Base-by-base conservation (phyloP, 192 early-diverging fungal species). In the Allomyces javanicus region DNA sequence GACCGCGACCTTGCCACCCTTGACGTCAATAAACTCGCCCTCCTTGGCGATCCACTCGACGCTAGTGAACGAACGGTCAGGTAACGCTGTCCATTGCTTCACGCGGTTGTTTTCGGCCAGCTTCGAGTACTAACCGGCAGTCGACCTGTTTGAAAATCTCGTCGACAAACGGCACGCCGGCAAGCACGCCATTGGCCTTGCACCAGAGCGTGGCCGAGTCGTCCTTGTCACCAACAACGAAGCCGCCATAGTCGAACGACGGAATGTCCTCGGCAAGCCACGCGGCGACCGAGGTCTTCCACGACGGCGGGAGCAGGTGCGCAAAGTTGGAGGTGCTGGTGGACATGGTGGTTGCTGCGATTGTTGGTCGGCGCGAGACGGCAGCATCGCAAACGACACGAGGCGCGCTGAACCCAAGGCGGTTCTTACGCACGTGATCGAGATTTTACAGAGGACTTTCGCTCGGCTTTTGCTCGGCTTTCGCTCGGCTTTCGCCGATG, bases 241-340 rank as follows among this genome's bases (percentile, higher is more conserved):
- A 96, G 65, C 95, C 95, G 43, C 95, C 95, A 72, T 92, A 96
- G 75, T 98, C 95, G 73, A 98, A 96, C 21, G 90, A 92, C 9
- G 95, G 92, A n/a, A 89, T 88, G 75, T 98, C 95, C 72, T 98
- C 93, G 71, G 85, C 77, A 11, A 97, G 79, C 89, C 92, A 97
- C 62, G 75, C 75, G n/a, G 84, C 72, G 62, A 97, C 86, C 40
- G 81, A 73, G 40, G 80, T 74, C 64, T 87, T 85, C 78, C 82
- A 91, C 64, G 80, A 80, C 11, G 83, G 75, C 9, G 92, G 87
- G 11, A 94, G 81, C 50, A 96, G 79, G 68, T 93, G 83, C 12
- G 74, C 75, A 66, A 79, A 77, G 50, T 76, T 75, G 26, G 75
- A 65, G 72, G 76, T 76, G 58, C 55, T 71, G 61, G 14, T 19